Percentiles rank a stretch among this genome's conserved stretches.
Conservation (phyloP, 2,329 filamentous ascomycete species). For the Diaporthe batatas region DNA sequence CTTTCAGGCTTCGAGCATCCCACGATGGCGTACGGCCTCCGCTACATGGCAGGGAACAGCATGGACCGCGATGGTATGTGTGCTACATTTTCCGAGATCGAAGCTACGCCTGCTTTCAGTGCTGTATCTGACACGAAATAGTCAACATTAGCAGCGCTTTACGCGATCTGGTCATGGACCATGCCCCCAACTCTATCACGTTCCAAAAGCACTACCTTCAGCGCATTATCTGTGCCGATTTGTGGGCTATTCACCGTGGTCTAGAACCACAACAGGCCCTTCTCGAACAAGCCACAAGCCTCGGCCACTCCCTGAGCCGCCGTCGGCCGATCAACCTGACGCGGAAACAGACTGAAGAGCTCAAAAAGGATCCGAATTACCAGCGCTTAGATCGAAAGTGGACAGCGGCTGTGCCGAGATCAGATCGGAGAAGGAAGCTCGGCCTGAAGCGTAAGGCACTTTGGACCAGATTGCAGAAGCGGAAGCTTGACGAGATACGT, state of each 20-base stretch:
- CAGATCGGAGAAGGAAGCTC: neutral
- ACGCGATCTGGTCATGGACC: no score
- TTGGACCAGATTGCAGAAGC: neutral
- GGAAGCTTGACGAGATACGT: neutral
- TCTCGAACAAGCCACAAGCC: neutral
- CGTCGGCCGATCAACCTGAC: neutral
- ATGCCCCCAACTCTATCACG: no score
- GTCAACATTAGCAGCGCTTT: no score
- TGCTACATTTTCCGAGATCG: neutral
- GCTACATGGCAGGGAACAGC: neutral
- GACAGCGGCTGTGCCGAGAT: neutral
- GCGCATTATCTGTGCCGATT: neutral
- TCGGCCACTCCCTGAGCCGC: neutral
- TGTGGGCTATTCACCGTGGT: neutral
- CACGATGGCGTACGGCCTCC: neutral
- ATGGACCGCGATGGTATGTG: neutral
- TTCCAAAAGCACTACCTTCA: no score
- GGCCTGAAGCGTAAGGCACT: neutral
- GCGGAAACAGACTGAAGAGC: neutral
- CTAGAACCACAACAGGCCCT: neutral
- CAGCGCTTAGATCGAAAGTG: neutral
- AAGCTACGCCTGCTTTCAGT: no score
- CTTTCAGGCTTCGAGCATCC: neutral
- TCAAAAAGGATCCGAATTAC: neutral
- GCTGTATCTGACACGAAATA: no score